phyloP scores from a whole-genome alignment of 2,329 filamentous ascomycete species.

The Grosmannia serpens region DNA sequence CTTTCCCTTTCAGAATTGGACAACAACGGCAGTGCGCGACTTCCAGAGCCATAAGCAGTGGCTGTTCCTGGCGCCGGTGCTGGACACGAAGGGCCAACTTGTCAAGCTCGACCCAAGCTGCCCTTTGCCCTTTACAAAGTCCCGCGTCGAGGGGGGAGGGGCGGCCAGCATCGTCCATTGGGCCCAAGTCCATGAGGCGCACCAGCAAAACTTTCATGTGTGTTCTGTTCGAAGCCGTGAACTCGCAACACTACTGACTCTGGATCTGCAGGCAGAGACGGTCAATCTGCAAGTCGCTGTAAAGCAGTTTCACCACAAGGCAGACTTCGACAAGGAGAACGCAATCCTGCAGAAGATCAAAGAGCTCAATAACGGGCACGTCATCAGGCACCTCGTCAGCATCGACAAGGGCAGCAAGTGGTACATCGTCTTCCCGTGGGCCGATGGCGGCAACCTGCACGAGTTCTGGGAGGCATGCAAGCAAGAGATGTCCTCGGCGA shows the following conservation, averaged over 20 bases:
- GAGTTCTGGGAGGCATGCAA: neutral
- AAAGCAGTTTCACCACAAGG: neutral
- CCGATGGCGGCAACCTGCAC: neutral
- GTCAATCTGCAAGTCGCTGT: neutral
- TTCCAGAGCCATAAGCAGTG: neutral
- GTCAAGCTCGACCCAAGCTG: neutral
- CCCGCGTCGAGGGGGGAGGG: neutral
- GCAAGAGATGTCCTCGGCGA: neutral
- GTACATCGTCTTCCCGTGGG: neutral
- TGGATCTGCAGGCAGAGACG: neutral
- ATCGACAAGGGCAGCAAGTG: neutral
- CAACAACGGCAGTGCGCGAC: neutral
- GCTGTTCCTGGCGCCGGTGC: neutral
- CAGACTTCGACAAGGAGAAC: neutral
- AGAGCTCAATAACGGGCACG: neutral
- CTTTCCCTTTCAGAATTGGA: neutral
- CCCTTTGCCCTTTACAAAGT: neutral
- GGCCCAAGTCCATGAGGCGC: neutral
- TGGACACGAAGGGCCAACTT: neutral
- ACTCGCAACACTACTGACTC: neutral
- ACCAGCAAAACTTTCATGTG: neutral
- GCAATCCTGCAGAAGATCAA: neutral
- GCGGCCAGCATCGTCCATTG: neutral
- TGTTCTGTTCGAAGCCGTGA: neutral
- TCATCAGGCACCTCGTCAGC: neutral